phyloP scores from a whole-genome alignment of 139 green algal species.

The Zygnema cylindricum region DNA sequence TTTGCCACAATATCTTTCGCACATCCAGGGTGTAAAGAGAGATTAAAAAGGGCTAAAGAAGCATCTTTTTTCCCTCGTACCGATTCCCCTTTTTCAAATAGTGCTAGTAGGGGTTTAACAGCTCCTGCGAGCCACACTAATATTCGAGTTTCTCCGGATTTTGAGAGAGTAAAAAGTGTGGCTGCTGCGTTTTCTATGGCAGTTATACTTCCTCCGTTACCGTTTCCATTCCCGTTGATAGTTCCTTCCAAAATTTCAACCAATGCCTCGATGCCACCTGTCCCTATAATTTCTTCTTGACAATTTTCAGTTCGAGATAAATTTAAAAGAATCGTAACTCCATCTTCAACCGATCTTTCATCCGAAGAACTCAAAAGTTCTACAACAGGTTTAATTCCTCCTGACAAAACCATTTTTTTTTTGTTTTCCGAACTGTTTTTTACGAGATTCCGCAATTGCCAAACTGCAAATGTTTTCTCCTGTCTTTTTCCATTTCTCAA shows the following conservation, averaged over 20 bases:
- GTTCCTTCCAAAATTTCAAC: neutral
- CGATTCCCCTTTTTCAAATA: neutral
- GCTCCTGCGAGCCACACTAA: neutral
- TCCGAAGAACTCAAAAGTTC: neutral
- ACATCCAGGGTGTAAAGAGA: neutral
- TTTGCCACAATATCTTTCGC: neutral
- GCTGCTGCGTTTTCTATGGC: slow-evolving; percentile 16
- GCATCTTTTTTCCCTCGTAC: slow-evolving; percentile 1
- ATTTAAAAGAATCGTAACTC: neutral
- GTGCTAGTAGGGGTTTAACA: neutral
- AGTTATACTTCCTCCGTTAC: neutral
- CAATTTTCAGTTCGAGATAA: neutral
- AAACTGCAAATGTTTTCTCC: neutral
- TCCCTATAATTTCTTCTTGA: neutral
- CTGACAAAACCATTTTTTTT: neutral
- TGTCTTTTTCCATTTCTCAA: neutral
- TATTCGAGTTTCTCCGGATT: neutral
- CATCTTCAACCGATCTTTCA: neutral
- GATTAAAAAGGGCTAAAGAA: neutral
- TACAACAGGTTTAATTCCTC: neutral
- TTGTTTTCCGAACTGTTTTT: neutral
- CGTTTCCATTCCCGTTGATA: neutral
- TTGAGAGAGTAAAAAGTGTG: neutral
- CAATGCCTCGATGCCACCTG: neutral
- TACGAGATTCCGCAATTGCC: neutral